Evolutionary conservation across 177 flowering plant species (phyloP), one percentile per base, ranked within the genome.

Genomic region (Vitis hybrid): DNA sequence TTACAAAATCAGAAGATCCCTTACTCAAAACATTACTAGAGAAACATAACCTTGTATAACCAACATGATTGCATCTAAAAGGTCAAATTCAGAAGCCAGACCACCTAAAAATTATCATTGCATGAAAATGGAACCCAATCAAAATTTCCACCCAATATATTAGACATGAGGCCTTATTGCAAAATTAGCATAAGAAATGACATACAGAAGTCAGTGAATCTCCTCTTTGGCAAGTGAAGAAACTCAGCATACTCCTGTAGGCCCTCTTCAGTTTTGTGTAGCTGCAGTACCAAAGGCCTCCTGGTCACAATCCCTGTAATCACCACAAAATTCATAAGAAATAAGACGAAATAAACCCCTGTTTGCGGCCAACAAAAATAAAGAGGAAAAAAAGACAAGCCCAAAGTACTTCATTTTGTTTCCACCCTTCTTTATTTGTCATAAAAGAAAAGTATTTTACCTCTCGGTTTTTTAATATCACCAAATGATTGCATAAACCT

Each of bases 271-370:
- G 68, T 76, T 75, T 83, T 80, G 61, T 87, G 81, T 31, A 87
- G 82, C 75, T 87, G 91, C 73, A 87, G 70, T 10, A 87, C 87
- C 71, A 87, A 73, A 9, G 91, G 91, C 63, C 91, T 75, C 72
- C 91, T 81, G 1, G 91, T 87, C 8, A 85, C 89, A 71, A 85
- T 87, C 12, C 91, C 90, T 85, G 66, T 26, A 29, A 66, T 10
- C 16, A 56, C 29, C 2, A 75, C 39, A 50, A 57, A 63, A 39
- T 12, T 26, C 39, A 49, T 20, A 14, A 59, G 18, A 59, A 39
- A 53, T 45, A 29, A 67, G 8, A 67, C 45, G 19, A 19, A 1
- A 60, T 19, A 48, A 20, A 11, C 13, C 31, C 5, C 55, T 45
- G n/a, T 20, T 20, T 14, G 64, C 0, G 49, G 14, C 48, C 12